Conservation (phyloP, 495 filamentous ascomycete genomes). For the Penicillium arizonense region DNA sequence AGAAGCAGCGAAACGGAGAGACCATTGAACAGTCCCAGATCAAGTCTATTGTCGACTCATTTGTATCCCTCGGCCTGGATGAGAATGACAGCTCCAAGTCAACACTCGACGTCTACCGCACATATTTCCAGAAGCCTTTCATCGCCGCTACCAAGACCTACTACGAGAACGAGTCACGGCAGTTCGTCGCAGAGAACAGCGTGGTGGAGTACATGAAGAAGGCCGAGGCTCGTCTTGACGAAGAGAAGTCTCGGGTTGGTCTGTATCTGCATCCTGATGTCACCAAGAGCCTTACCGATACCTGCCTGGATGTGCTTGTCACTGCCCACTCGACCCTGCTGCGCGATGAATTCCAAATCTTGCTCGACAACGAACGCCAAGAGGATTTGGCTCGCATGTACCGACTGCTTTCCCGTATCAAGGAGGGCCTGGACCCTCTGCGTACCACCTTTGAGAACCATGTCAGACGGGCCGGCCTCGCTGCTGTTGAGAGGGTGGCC, state of each 20-base stretch:
- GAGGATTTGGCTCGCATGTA: constrained; percentile 98
- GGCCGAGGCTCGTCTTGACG: constrained; percentile 83
- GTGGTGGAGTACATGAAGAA: constrained; percentile 99
- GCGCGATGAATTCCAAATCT: constrained; percentile 91
- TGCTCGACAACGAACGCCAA: constrained; percentile 93
- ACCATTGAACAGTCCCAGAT: constrained; percentile 97
- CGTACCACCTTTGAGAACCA: constrained; percentile 88
- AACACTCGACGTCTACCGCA: constrained; percentile 91
- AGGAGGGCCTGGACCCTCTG: constrained; percentile 88
- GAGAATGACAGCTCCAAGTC: constrained; percentile 91
- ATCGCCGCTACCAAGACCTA: constrained; percentile 79
- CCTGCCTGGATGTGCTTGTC: constrained; percentile 86
- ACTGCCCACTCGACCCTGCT: constrained; percentile 79
- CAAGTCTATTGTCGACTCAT: constrained; percentile 95
- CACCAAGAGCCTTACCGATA: constrained; percentile 74
- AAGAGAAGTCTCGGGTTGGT: constrained; percentile 92
- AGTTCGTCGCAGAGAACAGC: constrained; percentile 94
- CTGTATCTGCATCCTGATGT: constrained; percentile 93
- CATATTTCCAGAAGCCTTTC: constrained; percentile 90
- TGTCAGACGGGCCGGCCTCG: constrained; percentile 82
- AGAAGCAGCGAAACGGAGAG: constrained; percentile 96
- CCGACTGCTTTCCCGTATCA: constrained; percentile 82
- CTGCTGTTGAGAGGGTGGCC: constrained; percentile 88
- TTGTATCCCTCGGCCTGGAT: constrained; percentile 92
- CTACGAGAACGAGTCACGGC: constrained; percentile 88